Conservation (phyloP, 2,329 filamentous ascomycete genomes). For the Ascochyta viciae-villosae region DNA sequence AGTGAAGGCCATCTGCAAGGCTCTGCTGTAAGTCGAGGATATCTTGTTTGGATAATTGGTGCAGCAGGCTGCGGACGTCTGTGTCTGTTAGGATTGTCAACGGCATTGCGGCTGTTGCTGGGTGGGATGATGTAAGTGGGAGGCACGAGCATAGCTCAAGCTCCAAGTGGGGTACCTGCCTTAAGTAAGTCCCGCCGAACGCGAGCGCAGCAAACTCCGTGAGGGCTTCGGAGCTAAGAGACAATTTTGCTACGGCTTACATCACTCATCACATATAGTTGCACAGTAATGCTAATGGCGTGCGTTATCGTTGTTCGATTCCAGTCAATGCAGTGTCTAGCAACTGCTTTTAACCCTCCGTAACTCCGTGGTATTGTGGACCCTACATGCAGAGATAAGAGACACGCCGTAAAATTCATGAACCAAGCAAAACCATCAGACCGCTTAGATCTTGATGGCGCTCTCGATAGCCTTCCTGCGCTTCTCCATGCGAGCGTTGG, state of each 20-base stretch:
- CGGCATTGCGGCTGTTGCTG: conserved; percentile 55
- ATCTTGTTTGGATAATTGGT: conserved; percentile 63
- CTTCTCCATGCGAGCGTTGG: conserved; percentile 78
- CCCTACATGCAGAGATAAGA: conserved; percentile 51
- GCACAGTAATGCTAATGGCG: conserved; percentile 35
- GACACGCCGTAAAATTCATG: conserved; percentile 47
- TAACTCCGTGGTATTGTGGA: conserved; percentile 49
- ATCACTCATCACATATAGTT: conserved; percentile 28
- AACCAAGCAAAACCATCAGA: conserved; percentile 34
- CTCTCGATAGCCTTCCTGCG: conserved; percentile 91
- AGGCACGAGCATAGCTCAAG: conserved; percentile 3
- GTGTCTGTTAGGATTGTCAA: conserved; percentile 65
- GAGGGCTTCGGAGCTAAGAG: not conserved
- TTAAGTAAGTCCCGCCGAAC: not conserved
- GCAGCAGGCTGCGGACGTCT: conserved; percentile 63
- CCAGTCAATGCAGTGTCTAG: conserved; percentile 43
- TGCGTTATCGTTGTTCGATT: conserved; percentile 46
- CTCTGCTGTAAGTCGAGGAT: conserved; percentile 64
- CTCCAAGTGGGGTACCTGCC: conserved; percentile 8
- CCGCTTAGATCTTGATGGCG: conserved; percentile 94
- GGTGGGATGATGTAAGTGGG: conserved; percentile 11
- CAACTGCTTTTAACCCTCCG: conserved; percentile 49
- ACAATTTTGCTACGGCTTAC: conserved; percentile 15
- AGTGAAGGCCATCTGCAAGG: conserved; percentile 66
- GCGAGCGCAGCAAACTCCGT: not conserved